Percentiles rank a stretch among this genome's conserved stretches.
Evolutionary conservation across 805 yeast species (phyloP).

Genomic region (Teunomyces aglyptinius): DNA sequence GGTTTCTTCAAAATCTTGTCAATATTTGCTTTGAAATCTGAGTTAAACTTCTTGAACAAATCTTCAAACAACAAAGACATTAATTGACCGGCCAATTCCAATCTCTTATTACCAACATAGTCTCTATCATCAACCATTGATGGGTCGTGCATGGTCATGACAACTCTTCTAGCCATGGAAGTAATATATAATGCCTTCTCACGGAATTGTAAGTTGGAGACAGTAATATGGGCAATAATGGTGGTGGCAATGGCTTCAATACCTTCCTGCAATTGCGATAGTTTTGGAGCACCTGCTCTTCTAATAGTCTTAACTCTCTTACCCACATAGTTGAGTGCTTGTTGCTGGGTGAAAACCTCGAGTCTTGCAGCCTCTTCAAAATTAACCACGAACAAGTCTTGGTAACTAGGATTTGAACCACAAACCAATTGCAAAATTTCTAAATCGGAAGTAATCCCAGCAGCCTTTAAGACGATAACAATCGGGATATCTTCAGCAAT

Average conservation of each 20-base stretch:
- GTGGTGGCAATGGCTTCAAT: constrained; percentile 95
- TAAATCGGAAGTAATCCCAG: constrained; percentile 87
- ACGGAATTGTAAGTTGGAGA: constrained; percentile 78
- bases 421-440: constrained; percentile 94
- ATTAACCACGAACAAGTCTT: constrained; percentile 88
- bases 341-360: constrained; percentile 86
- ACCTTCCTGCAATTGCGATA: constrained; percentile 86
- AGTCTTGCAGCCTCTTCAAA: constrained; percentile 89
- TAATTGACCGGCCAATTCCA: constrained; percentile 95
- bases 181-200: constrained; percentile 95
- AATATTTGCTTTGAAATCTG: constrained; percentile 89
- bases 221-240: constrained; percentile 91
- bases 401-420: constrained; percentile 84
- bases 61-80: constrained; percentile 95
- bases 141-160: constrained; percentile 93
- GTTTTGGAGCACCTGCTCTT: constrained; percentile 78
- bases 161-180: constrained; percentile 92
- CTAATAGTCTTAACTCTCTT: constrained; percentile 88
- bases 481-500: constrained; percentile 94
- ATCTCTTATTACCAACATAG: constrained; percentile 95
- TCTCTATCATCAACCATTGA: constrained; percentile 97
- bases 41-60: constrained; percentile 92
- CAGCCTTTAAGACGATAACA: constrained; percentile 89
- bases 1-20: constrained; percentile 94
- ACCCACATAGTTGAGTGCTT: constrained; percentile 90